phyloP scores from a whole-genome alignment of 2,329 filamentous ascomycete species.

The Pseudogymnoascus sp. region DNA sequence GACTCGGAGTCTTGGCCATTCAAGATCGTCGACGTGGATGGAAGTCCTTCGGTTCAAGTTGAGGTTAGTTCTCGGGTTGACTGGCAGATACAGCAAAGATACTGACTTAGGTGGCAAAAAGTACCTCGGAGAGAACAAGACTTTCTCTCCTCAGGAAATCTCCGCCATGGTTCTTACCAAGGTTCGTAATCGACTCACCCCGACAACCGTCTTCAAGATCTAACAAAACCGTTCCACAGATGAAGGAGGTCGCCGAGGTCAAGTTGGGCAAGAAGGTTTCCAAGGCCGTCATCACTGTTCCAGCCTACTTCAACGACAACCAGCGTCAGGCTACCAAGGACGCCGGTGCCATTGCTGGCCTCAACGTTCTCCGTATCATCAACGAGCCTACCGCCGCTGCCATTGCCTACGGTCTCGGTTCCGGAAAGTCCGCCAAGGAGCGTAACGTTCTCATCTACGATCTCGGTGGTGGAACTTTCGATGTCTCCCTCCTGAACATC shows the following conservation, averaged over 20 bases:
- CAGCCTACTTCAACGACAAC: constrained; percentile 99
- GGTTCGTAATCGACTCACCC: constrained; percentile 45
- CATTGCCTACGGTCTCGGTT: constrained; percentile 94
- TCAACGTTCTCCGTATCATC: constrained; percentile 99
- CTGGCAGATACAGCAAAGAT: too few species aligned
- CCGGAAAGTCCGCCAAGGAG: constrained; percentile 94
- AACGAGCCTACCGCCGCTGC: constrained; percentile 98
- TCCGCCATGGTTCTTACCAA: constrained; percentile 98
- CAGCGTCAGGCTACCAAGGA: constrained; percentile 99
- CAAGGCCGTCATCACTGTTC: constrained; percentile 98
- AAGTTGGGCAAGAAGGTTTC: constrained; percentile 98
- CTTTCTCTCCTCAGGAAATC: constrained; percentile 96
- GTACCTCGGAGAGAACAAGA: constrained; percentile 91
- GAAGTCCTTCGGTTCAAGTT: constrained; percentile 87
- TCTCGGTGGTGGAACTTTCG: constrained; percentile 99
- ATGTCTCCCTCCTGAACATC: constrained; percentile 98
- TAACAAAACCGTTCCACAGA: constrained; percentile 45
- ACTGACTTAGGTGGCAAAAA: too few species aligned
- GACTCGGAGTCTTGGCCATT: constrained; percentile 97
- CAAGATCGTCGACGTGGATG: constrained; percentile 87
- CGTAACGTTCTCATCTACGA: constrained; percentile 99
- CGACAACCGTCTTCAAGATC: neutral
- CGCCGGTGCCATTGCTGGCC: constrained; percentile 90
- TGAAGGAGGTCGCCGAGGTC: constrained; percentile 98
- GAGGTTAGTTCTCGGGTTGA: constrained; percentile 34